Evolutionary conservation across 306 rosid genomes (phyloP).

Genomic region (Purshia tridentata): DNA sequence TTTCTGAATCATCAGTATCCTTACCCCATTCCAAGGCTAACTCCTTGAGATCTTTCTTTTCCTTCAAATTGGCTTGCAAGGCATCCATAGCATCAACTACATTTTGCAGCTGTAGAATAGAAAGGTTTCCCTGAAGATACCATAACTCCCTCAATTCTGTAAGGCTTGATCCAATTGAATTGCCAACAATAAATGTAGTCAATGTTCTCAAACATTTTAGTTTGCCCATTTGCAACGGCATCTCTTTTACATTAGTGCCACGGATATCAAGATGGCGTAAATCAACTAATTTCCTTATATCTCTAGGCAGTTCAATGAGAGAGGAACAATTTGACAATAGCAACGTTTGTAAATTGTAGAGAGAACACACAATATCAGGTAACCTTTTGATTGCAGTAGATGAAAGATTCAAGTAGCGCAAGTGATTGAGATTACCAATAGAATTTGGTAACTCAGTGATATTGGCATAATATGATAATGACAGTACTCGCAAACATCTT

Average conservation of each 20-base stretch:
- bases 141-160: neutral
- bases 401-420: neutral
- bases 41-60: slow-evolving; percentile 5
- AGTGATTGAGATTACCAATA: neutral
- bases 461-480: neutral
- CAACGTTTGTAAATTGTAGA: slow-evolving; percentile 21
- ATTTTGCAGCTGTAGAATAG: slow-evolving; percentile 10
- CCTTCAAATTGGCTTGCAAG: slow-evolving; percentile 13
- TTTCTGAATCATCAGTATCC: neutral
- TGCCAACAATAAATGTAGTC: neutral
- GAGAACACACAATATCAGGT: neutral
- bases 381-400: neutral
- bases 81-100: slow-evolving; percentile 5
- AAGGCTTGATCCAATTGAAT: neutral
- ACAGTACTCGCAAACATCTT: neutral
- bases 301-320: neutral
- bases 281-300: too few species aligned
- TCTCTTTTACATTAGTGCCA: too few species aligned
- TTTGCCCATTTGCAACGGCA: neutral
- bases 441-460: neutral
- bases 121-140: neutral
- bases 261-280: too few species aligned
- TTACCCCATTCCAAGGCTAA: slow-evolving; percentile 5
- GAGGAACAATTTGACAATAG: neutral
- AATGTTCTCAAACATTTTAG: neutral